These are phyloP conservation scores for Termitomyces heimii DNA, from an alignment of 768 basidiomycete genomes.

Conservation along the genomic window DNA sequence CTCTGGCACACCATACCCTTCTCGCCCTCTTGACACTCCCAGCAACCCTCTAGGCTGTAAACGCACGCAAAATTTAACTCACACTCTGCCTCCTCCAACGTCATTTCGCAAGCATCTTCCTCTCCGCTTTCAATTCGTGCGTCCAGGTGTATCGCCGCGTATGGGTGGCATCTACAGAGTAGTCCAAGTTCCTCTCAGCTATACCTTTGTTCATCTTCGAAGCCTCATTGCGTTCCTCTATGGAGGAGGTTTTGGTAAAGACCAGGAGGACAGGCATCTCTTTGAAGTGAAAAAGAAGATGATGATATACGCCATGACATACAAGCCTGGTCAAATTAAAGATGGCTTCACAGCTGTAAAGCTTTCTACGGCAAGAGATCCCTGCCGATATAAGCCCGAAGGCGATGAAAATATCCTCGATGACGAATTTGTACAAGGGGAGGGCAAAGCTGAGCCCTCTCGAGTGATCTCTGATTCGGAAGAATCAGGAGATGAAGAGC, in stretches of 20 bases:
- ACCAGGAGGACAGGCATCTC: conserved; percentile 38
- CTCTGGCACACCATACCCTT: conserved; percentile 37
- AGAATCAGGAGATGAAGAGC: conserved; percentile 28
- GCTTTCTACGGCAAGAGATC: conserved; percentile 48
- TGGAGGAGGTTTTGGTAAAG: conserved; percentile 22
- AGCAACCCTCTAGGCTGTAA: conserved; percentile 66
- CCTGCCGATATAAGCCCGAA: conserved; percentile 36
- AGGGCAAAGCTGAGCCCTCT: conserved; percentile 18
- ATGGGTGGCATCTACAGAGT: conserved; percentile 55
- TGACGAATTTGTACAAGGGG: conserved; percentile 22
- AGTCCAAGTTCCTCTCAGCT: conserved; percentile 64
- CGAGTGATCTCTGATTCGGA: conserved; percentile 18
- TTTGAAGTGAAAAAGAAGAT: conserved; percentile 56
- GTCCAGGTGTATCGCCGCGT: conserved; percentile 22
- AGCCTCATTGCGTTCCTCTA: conserved; percentile 61
- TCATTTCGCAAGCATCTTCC: conserved; percentile 57
- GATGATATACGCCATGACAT: conserved; percentile 30
- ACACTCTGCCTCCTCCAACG: conserved; percentile 34
- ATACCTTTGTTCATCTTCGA: conserved; percentile 62
- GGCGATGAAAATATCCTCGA: conserved; percentile 22
- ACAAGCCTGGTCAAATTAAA: conserved; percentile 49
- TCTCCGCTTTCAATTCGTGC: conserved; percentile 57
- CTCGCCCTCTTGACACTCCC: conserved; percentile 58
- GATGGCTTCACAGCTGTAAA: conserved; percentile 39
- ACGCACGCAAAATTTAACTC: conserved; percentile 32